Percentiles rank a stretch among this genome's conserved stretches.
Evolutionary conservation across 2,329 filamentous ascomycete species (phyloP).

Genomic region (Fusarium clavum): DNA sequence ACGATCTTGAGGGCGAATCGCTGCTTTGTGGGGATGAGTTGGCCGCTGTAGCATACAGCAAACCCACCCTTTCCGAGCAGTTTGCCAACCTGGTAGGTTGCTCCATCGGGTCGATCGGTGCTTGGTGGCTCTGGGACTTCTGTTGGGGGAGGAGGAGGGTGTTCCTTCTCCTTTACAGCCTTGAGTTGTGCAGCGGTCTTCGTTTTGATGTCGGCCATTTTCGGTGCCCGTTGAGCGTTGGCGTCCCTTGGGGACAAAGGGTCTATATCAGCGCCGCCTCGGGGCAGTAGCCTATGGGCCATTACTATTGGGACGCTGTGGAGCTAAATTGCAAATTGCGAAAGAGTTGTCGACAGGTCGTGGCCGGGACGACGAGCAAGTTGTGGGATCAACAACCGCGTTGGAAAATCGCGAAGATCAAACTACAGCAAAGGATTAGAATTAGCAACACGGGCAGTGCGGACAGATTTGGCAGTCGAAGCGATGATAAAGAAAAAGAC

Average conservation of each 20-base stretch:
- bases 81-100: slow-evolving; percentile 78
- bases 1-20: slow-evolving; percentile 85
- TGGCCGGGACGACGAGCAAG: slow-evolving; percentile 10
- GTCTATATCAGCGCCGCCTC: slow-evolving; percentile 68
- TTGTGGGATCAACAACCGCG: slow-evolving; percentile 35
- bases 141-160: slow-evolving; percentile 72
- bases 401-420: slow-evolving; percentile 27
- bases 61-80: slow-evolving; percentile 85
- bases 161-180: slow-evolving; percentile 72
- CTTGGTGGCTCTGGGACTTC: slow-evolving; percentile 73
- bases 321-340: slow-evolving; percentile 3
- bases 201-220: slow-evolving; percentile 62
- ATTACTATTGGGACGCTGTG: slow-evolving; percentile 47
- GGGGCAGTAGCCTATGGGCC: slow-evolving; percentile 62
- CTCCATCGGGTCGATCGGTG: slow-evolving; percentile 74
- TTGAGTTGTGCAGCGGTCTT: slow-evolving; percentile 65
- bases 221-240: slow-evolving; percentile 68
- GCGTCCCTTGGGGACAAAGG: slow-evolving; percentile 73
- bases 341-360: slow-evolving; percentile 6
- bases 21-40: slow-evolving; percentile 73
- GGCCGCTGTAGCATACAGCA: slow-evolving; percentile 82
- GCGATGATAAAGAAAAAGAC: neutral
- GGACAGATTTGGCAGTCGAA: neutral
- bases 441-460: slow-evolving; percentile 14
- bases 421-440: slow-evolving; percentile 13